Evolutionary conservation across 768 basidiomycete species (phyloP).

Genomic region (Termitomyces sp.): DNA sequence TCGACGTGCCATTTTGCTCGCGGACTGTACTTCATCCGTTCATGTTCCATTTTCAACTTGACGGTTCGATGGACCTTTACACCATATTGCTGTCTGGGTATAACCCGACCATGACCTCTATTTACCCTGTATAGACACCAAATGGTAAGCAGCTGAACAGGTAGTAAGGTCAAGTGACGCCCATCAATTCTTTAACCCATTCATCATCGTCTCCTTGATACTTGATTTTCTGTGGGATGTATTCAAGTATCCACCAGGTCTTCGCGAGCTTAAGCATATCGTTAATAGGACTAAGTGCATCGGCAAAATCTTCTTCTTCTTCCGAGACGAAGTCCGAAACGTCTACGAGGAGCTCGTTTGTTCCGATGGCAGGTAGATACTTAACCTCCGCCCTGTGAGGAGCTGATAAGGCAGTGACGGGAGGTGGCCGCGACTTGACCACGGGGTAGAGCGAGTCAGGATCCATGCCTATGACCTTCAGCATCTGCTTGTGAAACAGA

Average conservation of each 20-base stretch:
- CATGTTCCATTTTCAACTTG: slow-evolving; percentile 40
- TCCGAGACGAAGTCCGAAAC: slow-evolving; percentile 37
- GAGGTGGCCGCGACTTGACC: slow-evolving; percentile 39
- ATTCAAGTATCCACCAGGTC: slow-evolving; percentile 68
- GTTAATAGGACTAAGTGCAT: slow-evolving; percentile 46
- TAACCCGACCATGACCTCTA: slow-evolving; percentile 35
- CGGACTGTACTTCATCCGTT: slow-evolving; percentile 32
- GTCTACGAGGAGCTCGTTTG: slow-evolving; percentile 20
- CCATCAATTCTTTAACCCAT: slow-evolving; percentile 36
- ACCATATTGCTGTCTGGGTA: slow-evolving; percentile 34
- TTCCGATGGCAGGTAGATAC: slow-evolving; percentile 14
- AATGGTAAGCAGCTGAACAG: neutral
- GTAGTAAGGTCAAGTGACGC: slow-evolving; percentile 11
- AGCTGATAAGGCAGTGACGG: slow-evolving; percentile 27
- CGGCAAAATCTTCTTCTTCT: slow-evolving; percentile 60
- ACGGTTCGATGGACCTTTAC: slow-evolving; percentile 47
- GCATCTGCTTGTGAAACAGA: slow-evolving; percentile 47
- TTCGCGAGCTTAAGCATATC: slow-evolving; percentile 51
- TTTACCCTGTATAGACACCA: slow-evolving; percentile 29
- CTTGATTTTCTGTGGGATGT: slow-evolving; percentile 36
- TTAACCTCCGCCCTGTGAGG: slow-evolving; percentile 15
- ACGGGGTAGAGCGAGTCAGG: slow-evolving; percentile 38
- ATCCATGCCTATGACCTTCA: slow-evolving; percentile 45
- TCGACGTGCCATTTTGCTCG: slow-evolving; percentile 32
- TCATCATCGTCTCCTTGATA: slow-evolving; percentile 38